Percentiles rank a stretch among this genome's conserved stretches.
These are phyloP conservation scores for Coniferiporia sulphurascens DNA, from an alignment of 1,284 basidiomycete species.

Conservation along the genomic window DNA sequence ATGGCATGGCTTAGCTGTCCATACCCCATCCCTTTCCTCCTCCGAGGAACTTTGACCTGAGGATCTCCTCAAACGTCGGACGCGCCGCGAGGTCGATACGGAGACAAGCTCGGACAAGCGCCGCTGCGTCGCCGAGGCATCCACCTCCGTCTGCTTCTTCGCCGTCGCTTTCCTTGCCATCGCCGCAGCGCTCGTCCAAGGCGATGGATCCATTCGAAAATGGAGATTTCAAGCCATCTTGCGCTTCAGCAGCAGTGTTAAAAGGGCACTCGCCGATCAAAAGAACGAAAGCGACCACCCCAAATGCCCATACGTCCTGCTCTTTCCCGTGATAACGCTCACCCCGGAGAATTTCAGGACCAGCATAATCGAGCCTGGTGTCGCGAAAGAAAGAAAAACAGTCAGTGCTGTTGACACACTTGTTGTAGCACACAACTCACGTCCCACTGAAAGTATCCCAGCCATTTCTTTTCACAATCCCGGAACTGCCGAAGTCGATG, in stretches of 20 bases:
- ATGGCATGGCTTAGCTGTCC: slow-evolving; percentile 15
- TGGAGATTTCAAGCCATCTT: slow-evolving; percentile 70
- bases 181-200: slow-evolving; percentile 70
- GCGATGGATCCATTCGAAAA: slow-evolving; percentile 69
- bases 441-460: slow-evolving; percentile 98
- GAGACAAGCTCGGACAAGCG: slow-evolving; percentile 76
- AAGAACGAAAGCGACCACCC: slow-evolving; percentile 96
- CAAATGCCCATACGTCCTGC: slow-evolving; percentile 98
- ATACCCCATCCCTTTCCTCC: slow-evolving; percentile 61
- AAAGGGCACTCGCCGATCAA: slow-evolving; percentile 96
- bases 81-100: slow-evolving; percentile 64
- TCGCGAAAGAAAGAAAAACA: slow-evolving; percentile 19
- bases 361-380: slow-evolving; percentile 88
- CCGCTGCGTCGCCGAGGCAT: slow-evolving; percentile 74
- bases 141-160: slow-evolving; percentile 77
- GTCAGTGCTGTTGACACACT: not conserved
- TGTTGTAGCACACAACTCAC: slow-evolving; percentile 41
- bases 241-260: slow-evolving; percentile 79
- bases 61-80: slow-evolving; percentile 79
- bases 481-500: slow-evolving; percentile 96
- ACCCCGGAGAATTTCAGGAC: slow-evolving; percentile 93
- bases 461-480: slow-evolving; percentile 74
- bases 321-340: slow-evolving; percentile 94
- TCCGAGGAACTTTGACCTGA: slow-evolving; percentile 72
- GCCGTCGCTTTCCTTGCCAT: slow-evolving; percentile 64